These are phyloP conservation scores for Eremochloa ophiuroides DNA, from an alignment of 176 grass and related monocot genomes.

Conservation along the genomic window DNA sequence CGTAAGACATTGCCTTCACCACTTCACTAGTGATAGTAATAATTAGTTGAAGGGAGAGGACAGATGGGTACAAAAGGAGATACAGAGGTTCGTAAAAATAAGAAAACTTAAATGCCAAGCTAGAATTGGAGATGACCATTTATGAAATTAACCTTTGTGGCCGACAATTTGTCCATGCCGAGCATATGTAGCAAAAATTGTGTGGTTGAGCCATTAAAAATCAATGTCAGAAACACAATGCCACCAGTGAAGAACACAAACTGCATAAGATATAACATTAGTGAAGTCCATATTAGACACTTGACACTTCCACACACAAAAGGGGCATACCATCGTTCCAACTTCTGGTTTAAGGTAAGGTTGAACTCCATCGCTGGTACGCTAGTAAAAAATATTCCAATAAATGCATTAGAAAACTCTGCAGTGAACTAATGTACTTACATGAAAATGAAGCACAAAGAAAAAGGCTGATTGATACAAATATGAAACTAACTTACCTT, in stretches of 20 bases:
- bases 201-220: conserved; percentile 89
- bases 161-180: conserved; percentile 64
- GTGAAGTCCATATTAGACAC: conserved; percentile 16
- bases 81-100: not conserved
- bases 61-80: not conserved
- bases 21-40: not conserved
- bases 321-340: conserved; percentile 69
- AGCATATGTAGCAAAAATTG: conserved; percentile 74
- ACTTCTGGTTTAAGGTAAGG: conserved; percentile 56
- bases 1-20: not conserved
- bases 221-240: conserved; percentile 80
- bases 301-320: not conserved
- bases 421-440: not conserved
- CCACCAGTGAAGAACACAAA: conserved; percentile 99
- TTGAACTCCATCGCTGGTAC: conserved; percentile 60
- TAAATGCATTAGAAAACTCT: conserved; percentile 15
- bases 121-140: conserved; percentile 11
- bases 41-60: not conserved
- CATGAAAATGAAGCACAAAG: conserved; percentile 6
- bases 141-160: conserved; percentile 58
- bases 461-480: not conserved
- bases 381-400: conserved; percentile 32
- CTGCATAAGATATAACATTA: conserved; percentile 46
- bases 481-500: conserved; percentile 58
- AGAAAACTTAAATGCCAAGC: not conserved